Evolutionary conservation across 2,329 filamentous ascomycete species (phyloP).

Genomic region (Ceratocystis huliohia): DNA sequence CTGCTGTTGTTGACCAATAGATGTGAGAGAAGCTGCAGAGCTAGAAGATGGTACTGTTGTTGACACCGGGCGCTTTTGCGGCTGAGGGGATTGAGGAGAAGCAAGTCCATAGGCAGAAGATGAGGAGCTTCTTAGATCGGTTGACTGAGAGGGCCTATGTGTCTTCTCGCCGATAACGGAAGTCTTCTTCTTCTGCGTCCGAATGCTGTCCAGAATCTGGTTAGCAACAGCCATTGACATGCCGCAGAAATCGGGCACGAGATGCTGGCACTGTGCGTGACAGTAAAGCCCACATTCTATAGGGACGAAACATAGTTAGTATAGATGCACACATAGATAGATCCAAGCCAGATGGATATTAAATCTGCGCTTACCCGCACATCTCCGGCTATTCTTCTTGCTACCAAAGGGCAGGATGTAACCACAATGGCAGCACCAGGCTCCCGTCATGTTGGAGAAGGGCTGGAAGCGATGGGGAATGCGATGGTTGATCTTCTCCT

Average conservation of each 20-base stretch:
- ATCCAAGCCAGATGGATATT: background rate
- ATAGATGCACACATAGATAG: background rate
- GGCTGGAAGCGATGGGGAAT: conserved; percentile 94
- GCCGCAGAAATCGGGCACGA: conserved; percentile 96
- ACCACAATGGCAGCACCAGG: conserved; percentile 98
- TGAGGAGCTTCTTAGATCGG: conserved; percentile 34
- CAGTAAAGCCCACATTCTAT: conserved; percentile 82
- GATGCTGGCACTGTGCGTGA: conserved; percentile 80
- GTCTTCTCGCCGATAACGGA: conserved; percentile 51
- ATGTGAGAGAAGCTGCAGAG: conserved; percentile 43
- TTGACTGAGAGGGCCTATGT: conserved; percentile 39
- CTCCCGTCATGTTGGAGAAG: conserved; percentile 96
- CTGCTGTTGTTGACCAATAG: conserved; percentile 38
- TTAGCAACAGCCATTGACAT: conserved; percentile 98
- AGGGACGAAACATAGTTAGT: conserved; percentile 25
- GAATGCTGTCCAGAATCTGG: conserved; percentile 77
- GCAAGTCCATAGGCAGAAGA: conserved; percentile 26
- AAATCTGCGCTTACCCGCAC: conserved; percentile 49
- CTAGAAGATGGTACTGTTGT: conserved; percentile 41
- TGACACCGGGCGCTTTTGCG: conserved; percentile 27
- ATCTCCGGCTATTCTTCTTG: conserved; percentile 88
- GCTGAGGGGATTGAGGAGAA: conserved; percentile 25
- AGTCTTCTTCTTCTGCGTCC: conserved; percentile 57
- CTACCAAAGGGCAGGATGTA: conserved; percentile 81
- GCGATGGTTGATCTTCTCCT: conserved; percentile 98